Evolutionary conservation across 768 basidiomycete species (phyloP).

Genomic region (Boletus rufocinnamomeus): DNA sequence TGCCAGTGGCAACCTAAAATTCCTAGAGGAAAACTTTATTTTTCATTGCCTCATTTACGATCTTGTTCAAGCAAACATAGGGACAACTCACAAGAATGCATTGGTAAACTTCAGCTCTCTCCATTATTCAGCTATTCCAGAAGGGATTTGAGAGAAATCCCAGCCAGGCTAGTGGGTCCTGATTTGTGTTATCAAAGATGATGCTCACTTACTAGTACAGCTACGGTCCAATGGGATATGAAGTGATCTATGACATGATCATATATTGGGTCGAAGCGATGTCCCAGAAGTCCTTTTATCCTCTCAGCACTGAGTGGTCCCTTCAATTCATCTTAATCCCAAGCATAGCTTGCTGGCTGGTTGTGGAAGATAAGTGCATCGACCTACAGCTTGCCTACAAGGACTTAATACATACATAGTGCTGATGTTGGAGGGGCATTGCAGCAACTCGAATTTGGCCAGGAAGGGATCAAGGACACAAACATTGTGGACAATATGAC

Average conservation of each 20-base stretch:
- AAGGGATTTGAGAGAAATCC: no score
- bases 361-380: background rate
- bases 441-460: background rate
- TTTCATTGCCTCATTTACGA: no score
- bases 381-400: background rate
- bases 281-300: background rate
- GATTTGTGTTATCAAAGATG: no score
- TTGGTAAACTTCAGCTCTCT: no score
- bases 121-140: no score
- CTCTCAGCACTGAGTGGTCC: background rate
- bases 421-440: background rate
- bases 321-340: background rate
- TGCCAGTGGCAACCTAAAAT: no score
- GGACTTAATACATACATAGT: background rate
- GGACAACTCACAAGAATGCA: no score
- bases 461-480: background rate
- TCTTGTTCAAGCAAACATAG: no score
- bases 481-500: no score
- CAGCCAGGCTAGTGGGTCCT: no score
- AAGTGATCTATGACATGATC: background rate
- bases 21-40: no score
- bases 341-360: background rate
- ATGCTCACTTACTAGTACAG: no score
- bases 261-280: background rate
- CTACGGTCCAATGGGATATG: background rate